phyloP scores from a whole-genome alignment of 495 filamentous ascomycete species.

The Opeltia flavorubescens region DNA sequence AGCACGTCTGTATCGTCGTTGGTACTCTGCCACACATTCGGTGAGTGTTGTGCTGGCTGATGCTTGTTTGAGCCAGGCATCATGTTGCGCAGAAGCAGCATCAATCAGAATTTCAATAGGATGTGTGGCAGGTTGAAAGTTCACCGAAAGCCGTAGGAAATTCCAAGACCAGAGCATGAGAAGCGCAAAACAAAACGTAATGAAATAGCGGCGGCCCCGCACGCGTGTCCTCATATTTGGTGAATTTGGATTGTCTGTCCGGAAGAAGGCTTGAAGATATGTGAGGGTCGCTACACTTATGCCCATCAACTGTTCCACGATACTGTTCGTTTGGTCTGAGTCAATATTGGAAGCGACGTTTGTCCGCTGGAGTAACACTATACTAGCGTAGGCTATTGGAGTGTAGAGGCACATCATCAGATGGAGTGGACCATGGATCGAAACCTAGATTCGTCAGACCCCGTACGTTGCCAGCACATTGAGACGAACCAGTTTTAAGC shows the following conservation, averaged over 20 bases:
- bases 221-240: not conserved
- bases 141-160: slow-evolving; percentile 5
- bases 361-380: not conserved
- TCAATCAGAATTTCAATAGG: slow-evolving; percentile 37
- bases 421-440: slow-evolving; percentile 7
- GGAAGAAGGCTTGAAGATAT: not conserved
- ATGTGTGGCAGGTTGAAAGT: slow-evolving; percentile 15
- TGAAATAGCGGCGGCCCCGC: not conserved
- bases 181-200: slow-evolving; percentile 1
- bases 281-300: not conserved
- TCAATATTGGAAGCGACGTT: not conserved
- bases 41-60: slow-evolving; percentile 24
- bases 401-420: not conserved
- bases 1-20: slow-evolving; percentile 29
- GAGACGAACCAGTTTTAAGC: slow-evolving; percentile 28
- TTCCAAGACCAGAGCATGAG: not conserved
- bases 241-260: not conserved
- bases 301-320: not conserved
- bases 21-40: slow-evolving; percentile 29
- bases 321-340: not conserved
- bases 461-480: not conserved
- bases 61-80: slow-evolving; percentile 24
- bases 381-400: not conserved
- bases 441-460: not conserved
- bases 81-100: slow-evolving; percentile 24